phyloP scores from a whole-genome alignment of 2,329 filamentous ascomycete genomes.

The Bipolaris gigantea region DNA sequence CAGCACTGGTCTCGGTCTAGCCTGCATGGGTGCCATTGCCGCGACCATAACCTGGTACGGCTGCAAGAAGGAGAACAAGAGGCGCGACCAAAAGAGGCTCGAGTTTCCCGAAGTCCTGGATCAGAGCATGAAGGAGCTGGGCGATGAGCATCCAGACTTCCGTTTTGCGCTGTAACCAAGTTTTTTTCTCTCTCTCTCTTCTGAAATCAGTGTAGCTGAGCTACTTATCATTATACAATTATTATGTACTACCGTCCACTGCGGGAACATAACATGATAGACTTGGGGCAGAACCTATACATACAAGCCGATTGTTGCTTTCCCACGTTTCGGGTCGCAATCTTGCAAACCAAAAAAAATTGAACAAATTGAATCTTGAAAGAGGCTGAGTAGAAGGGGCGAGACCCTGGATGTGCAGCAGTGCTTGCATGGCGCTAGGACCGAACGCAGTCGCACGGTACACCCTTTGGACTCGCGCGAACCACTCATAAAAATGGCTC shows the following conservation, averaged over 20 bases:
- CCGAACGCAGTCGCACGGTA: not conserved
- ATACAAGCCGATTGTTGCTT: too few relatives aligned
- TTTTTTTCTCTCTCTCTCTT: too few relatives aligned
- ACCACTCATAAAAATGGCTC: not conserved
- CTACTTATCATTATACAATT: not conserved
- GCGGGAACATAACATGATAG: not conserved
- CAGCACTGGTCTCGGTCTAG: conserved; percentile 33
- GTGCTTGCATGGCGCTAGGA: not conserved
- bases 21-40: conserved; percentile 41
- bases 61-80: conserved; percentile 52
- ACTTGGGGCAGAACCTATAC: too few relatives aligned
- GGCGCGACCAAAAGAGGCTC: conserved; percentile 48
- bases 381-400: not conserved
- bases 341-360: too few relatives aligned
- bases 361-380: too few relatives aligned
- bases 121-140: not conserved
- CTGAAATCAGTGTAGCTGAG: not conserved
- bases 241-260: not conserved
- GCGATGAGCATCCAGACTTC: conserved; percentile 57
- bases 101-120: conserved; percentile 35
- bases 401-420: too few relatives aligned
- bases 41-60: conserved; percentile 47
- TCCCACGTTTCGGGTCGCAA: too few relatives aligned
- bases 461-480: not conserved
- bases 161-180: conserved; percentile 40